phyloP scores from a whole-genome alignment of 2,329 filamentous ascomycete species.

The Amesomyces nigricolor region DNA sequence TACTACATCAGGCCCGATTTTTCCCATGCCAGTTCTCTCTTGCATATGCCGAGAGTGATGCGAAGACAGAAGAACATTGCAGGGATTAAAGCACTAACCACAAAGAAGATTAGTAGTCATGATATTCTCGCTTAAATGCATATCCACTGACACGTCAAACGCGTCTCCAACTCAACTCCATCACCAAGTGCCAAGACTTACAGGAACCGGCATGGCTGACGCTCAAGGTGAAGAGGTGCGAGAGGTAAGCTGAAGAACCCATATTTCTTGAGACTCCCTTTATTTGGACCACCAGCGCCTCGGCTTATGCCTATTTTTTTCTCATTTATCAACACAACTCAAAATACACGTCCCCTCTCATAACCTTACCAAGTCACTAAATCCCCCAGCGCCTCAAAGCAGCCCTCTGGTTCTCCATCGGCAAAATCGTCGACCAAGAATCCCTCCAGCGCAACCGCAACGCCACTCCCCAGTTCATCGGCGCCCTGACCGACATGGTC shows the following conservation, averaged over 20 bases:
- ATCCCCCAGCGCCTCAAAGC: conserved; percentile 66
- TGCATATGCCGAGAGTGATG: no score
- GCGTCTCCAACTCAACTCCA: conserved; percentile 9
- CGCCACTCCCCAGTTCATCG: conserved; percentile 88
- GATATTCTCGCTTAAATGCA: conserved; percentile 1
- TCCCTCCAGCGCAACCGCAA: conserved; percentile 68
- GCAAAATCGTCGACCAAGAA: conserved; percentile 84
- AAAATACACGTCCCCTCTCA: no score
- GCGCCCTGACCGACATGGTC: conserved; percentile 76
- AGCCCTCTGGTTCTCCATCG: conserved; percentile 76
- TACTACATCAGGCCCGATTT: no score
- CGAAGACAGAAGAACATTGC: background rate
- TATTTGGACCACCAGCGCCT: no score
- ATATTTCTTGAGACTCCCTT: background rate
- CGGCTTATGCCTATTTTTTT: no score
- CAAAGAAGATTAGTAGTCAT: background rate
- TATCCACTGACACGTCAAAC: conserved; percentile 8
- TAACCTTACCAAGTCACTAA: background rate
- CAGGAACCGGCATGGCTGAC: conserved; percentile 24
- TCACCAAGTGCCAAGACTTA: conserved; percentile 14
- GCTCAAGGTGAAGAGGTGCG: conserved; percentile 25
- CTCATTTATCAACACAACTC: no score
- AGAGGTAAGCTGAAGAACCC: conserved; percentile 21
- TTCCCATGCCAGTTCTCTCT: no score
- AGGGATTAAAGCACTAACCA: background rate